Evolutionary conservation across 2,329 filamentous ascomycete genomes (phyloP), one percentile per base, ranked within the genome.

Genomic region (Nemania sp.): DNA sequence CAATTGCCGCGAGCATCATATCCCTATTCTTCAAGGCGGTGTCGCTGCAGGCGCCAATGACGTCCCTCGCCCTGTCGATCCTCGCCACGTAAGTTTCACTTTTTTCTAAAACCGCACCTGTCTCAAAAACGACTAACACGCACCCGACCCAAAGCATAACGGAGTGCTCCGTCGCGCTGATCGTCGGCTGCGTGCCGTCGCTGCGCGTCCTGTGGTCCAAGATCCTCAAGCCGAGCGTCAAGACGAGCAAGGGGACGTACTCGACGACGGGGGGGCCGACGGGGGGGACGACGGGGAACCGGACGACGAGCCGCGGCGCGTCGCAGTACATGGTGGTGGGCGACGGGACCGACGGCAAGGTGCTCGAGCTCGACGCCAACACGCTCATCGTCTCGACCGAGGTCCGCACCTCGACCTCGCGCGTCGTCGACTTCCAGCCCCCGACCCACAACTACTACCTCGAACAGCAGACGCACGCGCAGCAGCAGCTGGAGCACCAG

Each of bases 121-220:
- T n/a, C n/a, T 17, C 5, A 15, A 7, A 10, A 2, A n/a, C 2
- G 20, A 42, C n/a, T 56, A 21, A 57, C 7, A 2, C 47, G 3
- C 13, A 6, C 3, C 25, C 25, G 4, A 29, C 25, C 25, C 4
- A 2, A 11, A 65, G 63, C 10, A 55, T 58, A 11, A 60, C 59
- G 2, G 64, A 65, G 21, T 62, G 61, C 20, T 45, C 61, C 35
- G 54, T 65, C 20, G 64, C 64, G 3, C 39, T 65, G 5, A 64
- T 65, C 20, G 64, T 65, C 2, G 64, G 64, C 40, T 65, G 64
- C 49, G 62, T 64, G 11, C 64, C 64, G 0, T 59, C 64, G 1
- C 37, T 65, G 1, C 60, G 63, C 2, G 60, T 65, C 6, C 49
- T 65, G 3, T 65, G 63, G 63, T 65, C 60, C n/a, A 65, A 63